Percentiles rank a stretch among this genome's conserved stretches.
phyloP scores from a whole-genome alignment of 106 monocot species.

The Apostasia shenzhenica region DNA sequence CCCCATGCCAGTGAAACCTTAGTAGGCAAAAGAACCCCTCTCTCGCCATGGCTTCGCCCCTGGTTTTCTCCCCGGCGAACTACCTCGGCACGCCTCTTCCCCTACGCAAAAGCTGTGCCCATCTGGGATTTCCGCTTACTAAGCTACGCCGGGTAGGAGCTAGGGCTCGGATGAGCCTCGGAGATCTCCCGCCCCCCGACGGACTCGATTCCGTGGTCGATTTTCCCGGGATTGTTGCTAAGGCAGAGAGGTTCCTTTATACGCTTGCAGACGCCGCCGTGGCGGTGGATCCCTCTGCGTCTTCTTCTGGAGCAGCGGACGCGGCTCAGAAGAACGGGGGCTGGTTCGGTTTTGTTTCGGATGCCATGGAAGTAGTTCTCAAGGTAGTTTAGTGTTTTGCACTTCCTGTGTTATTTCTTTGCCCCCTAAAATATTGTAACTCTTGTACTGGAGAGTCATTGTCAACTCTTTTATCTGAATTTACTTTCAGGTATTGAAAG shows the following conservation, averaged over 20 bases:
- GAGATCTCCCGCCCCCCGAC: slow-evolving; percentile 36
- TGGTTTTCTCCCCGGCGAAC: slow-evolving; percentile 27
- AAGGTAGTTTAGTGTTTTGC: slow-evolving; percentile 35
- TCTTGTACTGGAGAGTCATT: too few relatives aligned
- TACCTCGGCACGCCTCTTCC: slow-evolving; percentile 36
- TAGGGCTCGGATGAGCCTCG: slow-evolving; percentile 50
- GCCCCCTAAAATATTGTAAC: too few relatives aligned
- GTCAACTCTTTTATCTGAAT: neutral
- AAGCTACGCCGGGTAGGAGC: slow-evolving; percentile 19
- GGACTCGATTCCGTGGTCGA: slow-evolving; percentile 27
- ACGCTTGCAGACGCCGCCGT: slow-evolving; percentile 89
- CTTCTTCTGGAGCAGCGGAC: slow-evolving; percentile 17
- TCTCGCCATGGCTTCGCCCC: slow-evolving; percentile 47
- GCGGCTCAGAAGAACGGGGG: slow-evolving; percentile 78
- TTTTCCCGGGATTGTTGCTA: slow-evolving; percentile 31
- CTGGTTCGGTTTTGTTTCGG: slow-evolving; percentile 95
- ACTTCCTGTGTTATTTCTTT: neutral
- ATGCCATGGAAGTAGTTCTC: slow-evolving; percentile 87
- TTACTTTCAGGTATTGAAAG: slow-evolving; percentile 70
- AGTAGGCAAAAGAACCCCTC: neutral
- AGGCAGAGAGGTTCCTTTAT: slow-evolving; percentile 71
- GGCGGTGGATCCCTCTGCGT: slow-evolving; percentile 32
- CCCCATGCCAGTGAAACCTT: slow-evolving; percentile 1
- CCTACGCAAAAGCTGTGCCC: slow-evolving; percentile 32
- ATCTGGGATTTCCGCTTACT: slow-evolving; percentile 15